Evolutionary conservation across 1,139 yeast species (phyloP), one percentile per base, ranked within the genome.

Genomic region (Geotrichum australiense): DNA sequence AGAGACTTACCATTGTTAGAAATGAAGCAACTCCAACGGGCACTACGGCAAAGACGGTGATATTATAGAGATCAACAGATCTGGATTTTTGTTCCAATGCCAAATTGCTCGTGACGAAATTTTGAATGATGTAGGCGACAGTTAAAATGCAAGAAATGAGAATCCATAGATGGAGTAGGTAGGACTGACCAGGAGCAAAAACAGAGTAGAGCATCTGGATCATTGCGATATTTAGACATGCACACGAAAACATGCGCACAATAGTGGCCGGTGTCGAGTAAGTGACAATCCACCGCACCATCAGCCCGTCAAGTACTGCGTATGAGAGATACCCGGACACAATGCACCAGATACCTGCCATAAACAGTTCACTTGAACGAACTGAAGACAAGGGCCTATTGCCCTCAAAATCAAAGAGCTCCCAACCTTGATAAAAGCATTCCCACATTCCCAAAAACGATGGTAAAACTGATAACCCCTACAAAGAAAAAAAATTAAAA

Each of bases 21-120:
- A 91, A 91, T 54, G 96, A 85, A 2, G 98, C 96, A 47, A 91
- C 56, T 0, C 98, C 98, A 19, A 91, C 89, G 0, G 98, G 98
- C 4, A 91, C 96, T 41, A 91, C 97, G 1, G 97, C 96, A 67
- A 85, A 91, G 1, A 91, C 96, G 1, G 84, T 89, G 37, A 91
- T 83, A 53, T 84, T 86, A 61, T 87, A 83, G 46, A 91, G 76
- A 49, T 87, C 83, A 35, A 63, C 64, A 5, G 66, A 58, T 16
- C 67, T 55, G 18, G 58, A 53, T 42, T 55, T 50, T 37, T 58
- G 56, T 45, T 73, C 74, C 47, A 82, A 65, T 42, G 82, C 84
- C 47, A 89, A 61, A 59, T 91, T 86, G 46, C 91, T 82, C 3
- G 96, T 87, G 49, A 87, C 80, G 59, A 87, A 91, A 59, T 82